Evolutionary conservation across 805 yeast species (phyloP).

Genomic region (Wickerhamomyces chambardii): DNA sequence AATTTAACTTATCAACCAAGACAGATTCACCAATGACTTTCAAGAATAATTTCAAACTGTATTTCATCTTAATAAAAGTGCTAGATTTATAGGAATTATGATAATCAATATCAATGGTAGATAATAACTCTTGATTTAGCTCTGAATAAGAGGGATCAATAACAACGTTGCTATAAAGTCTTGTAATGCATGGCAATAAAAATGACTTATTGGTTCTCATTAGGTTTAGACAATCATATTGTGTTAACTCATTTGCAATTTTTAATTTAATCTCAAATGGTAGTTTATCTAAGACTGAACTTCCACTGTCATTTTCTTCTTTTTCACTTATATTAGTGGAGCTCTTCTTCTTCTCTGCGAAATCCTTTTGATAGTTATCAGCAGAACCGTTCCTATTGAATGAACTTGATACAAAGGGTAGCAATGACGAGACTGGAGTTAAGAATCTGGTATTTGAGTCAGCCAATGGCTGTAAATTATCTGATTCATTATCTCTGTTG

Average conservation of each 20-base stretch:
- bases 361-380: no score
- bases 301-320: no score
- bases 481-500: no score
- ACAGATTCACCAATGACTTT: constrained; percentile 2
- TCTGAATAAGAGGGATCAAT: constrained; percentile 28
- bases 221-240: constrained; percentile 27
- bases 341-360: no score
- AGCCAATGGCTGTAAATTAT: no score
- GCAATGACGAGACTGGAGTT: background rate
- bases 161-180: constrained; percentile 23
- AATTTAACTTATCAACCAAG: no score
- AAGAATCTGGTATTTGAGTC: background rate
- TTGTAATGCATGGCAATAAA: constrained; percentile 21
- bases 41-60: constrained; percentile 29
- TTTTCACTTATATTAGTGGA: no score
- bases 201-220: constrained; percentile 21
- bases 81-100: constrained; percentile 4
- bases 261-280: constrained; percentile 27
- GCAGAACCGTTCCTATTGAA: no score
- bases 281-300: constrained; percentile 17
- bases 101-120: no score
- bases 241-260: constrained; percentile 26
- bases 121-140: constrained; percentile 25
- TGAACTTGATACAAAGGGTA: constrained; percentile 1
- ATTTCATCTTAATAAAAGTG: constrained; percentile 27